phyloP scores from a whole-genome alignment of 1,284 basidiomycete genomes.

The Puccinia coronata region DNA sequence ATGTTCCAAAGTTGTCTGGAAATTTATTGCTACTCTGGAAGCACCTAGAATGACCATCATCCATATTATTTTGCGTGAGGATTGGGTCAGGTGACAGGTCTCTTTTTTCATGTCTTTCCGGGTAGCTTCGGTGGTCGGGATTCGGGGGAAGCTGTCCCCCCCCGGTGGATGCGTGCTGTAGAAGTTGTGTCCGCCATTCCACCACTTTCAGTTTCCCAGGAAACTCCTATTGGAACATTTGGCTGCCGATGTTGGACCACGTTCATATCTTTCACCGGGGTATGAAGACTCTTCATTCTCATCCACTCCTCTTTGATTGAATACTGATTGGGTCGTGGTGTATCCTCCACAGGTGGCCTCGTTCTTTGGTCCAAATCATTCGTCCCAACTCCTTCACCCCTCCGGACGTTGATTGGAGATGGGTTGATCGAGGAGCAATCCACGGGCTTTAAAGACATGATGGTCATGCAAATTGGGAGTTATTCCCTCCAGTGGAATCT shows the following conservation, averaged over 20 bases:
- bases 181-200: no score
- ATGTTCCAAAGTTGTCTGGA: no score
- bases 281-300: not conserved
- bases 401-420: slow-evolving; percentile 84
- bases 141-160: no score
- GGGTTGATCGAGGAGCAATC: slow-evolving; percentile 78
- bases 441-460: slow-evolving; percentile 55
- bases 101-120: no score
- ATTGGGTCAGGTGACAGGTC: no score
- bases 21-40: no score
- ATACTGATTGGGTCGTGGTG: not conserved
- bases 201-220: no score
- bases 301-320: not conserved
- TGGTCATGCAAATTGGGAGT: slow-evolving; percentile 79
- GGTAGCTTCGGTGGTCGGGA: no score
- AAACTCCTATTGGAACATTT: not conserved
- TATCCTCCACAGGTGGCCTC: slow-evolving; percentile 69
- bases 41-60: no score
- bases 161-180: no score
- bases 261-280: slow-evolving; percentile 42
- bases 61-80: no score
- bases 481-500: slow-evolving; percentile 90
- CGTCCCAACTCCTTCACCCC: slow-evolving; percentile 67
- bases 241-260: slow-evolving; percentile 27
- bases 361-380: slow-evolving; percentile 74